Conservation (phyloP, 805 yeast genomes). For the Jamesozyma rosinii region DNA sequence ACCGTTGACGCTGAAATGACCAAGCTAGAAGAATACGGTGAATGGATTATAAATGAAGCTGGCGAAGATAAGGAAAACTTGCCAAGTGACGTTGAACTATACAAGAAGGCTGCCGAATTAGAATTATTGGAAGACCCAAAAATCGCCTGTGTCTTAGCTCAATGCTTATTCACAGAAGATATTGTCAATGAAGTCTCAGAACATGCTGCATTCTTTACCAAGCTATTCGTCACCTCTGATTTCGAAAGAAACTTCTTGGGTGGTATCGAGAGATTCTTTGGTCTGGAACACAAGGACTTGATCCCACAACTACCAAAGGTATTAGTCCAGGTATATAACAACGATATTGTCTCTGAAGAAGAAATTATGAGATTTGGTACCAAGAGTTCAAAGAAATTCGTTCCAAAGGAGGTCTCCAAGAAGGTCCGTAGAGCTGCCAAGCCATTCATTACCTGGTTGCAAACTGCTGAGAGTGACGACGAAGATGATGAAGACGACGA, state of each 20-base stretch:
- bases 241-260: slow-evolving; percentile 88
- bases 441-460: slow-evolving; percentile 90
- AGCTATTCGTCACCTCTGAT: slow-evolving; percentile 50
- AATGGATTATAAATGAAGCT: slow-evolving; percentile 57
- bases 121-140: slow-evolving; percentile 63
- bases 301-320: slow-evolving; percentile 72
- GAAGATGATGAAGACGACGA: slow-evolving; percentile 34
- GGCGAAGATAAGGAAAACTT: slow-evolving; percentile 49
- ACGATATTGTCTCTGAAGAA: slow-evolving; percentile 79
- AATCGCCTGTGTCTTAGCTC: slow-evolving; percentile 86
- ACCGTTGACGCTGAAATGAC: slow-evolving; percentile 32
- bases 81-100: slow-evolving; percentile 83
- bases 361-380: slow-evolving; percentile 78
- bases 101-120: slow-evolving; percentile 76
- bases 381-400: slow-evolving; percentile 81
- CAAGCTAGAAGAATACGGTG: slow-evolving; percentile 71
- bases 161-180: slow-evolving; percentile 72
- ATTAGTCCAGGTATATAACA: slow-evolving; percentile 69
- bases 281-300: slow-evolving; percentile 65
- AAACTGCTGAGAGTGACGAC: slow-evolving; percentile 76
- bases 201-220: slow-evolving; percentile 76
- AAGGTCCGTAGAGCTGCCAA: slow-evolving; percentile 94
- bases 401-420: slow-evolving; percentile 83
- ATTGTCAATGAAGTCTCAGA: slow-evolving; percentile 61
- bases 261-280: slow-evolving; percentile 89